These are phyloP conservation scores for Pythium sukuiense DNA, from an alignment of 352 stramenopile genomes.

Conservation along the genomic window DNA sequence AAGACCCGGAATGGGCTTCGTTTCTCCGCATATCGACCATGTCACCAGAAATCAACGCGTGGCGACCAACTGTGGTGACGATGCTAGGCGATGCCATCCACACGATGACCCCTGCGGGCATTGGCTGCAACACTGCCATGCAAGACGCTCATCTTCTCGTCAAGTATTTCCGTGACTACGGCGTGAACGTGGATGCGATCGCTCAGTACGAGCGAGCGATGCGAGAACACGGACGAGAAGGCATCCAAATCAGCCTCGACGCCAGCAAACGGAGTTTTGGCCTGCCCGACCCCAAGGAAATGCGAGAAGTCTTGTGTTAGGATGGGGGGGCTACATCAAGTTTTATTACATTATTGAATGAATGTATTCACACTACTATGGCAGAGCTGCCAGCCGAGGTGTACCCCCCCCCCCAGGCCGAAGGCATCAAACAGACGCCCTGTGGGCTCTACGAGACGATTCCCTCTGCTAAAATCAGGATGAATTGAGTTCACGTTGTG, in stretches of 20 bases:
- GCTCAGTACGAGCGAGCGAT: not conserved
- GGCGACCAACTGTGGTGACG: conserved; percentile 47
- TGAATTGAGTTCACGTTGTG: not conserved
- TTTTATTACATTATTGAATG: too few species aligned
- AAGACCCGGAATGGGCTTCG: conserved; percentile 51
- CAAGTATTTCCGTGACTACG: conserved; percentile 12
- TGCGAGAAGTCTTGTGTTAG: conserved; percentile 7
- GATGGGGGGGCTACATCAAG: too few species aligned
- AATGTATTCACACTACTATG: too few species aligned
- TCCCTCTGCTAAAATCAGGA: too few species aligned
- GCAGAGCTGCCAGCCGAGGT: too few species aligned
- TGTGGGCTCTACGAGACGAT: too few species aligned
- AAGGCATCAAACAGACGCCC: too few species aligned
- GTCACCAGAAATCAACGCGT: conserved; percentile 49
- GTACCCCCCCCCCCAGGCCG: too few species aligned
- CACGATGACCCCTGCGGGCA: conserved; percentile 60
- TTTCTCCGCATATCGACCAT: conserved; percentile 66
- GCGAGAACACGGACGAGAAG: conserved; percentile 6
- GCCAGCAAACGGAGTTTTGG: conserved; percentile 6
- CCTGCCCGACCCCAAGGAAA: conserved; percentile 7
- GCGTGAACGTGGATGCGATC: too few species aligned
- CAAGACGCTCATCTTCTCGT: conserved; percentile 50
- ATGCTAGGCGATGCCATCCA: conserved; percentile 63
- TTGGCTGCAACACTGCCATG: conserved; percentile 60
- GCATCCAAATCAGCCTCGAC: conserved; percentile 13